Conservation (phyloP, 768 basidiomycete species). For the Trametes cubensis region DNA sequence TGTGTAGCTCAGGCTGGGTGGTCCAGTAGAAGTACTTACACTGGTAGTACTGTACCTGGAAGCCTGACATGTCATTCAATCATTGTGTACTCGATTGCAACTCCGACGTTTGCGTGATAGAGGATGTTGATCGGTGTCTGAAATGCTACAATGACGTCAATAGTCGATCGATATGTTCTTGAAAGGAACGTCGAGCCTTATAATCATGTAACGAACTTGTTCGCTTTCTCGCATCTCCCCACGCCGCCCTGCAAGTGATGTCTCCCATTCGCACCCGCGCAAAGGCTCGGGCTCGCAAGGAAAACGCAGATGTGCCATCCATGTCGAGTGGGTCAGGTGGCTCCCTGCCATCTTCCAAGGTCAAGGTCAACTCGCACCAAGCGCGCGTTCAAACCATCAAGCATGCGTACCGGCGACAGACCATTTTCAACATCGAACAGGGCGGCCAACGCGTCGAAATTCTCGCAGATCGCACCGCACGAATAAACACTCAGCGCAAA, state of each 20-base stretch:
- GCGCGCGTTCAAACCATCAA: not conserved
- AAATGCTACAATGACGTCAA: too few species aligned
- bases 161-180: too few species aligned
- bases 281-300: not conserved
- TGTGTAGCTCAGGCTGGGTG: too few species aligned
- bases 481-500: not conserved
- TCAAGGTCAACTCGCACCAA: not conserved
- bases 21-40: too few species aligned
- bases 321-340: not conserved
- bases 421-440: not conserved
- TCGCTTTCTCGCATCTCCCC: too few species aligned
- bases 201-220: too few species aligned
- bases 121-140: too few species aligned
- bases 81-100: too few species aligned
- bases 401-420: not conserved
- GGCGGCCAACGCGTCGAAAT: not conserved
- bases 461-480: not conserved
- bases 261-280: constrained; percentile 7
- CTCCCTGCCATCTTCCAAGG: not conserved
- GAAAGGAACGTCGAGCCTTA: too few species aligned
- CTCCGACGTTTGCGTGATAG: not conserved
- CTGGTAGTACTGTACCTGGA: too few species aligned
- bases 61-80: too few species aligned
- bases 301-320: not conserved
- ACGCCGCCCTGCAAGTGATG: not conserved